Percentiles rank a stretch among this genome's conserved stretches.
phyloP scores from a whole-genome alignment of 257 asterid genomes.

The Rubia yunnanensis region DNA sequence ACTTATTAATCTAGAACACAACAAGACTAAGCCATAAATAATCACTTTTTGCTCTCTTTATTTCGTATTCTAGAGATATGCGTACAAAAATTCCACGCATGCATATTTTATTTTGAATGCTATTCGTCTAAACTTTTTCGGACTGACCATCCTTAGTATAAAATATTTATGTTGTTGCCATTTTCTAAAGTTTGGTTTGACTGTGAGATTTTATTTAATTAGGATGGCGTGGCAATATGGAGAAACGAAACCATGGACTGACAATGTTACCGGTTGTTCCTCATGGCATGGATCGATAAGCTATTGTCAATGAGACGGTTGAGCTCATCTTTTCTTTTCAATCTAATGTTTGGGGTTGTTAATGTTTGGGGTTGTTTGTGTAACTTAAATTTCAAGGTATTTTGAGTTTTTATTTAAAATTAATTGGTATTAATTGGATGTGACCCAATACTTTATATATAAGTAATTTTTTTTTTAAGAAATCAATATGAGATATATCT shows the following conservation, averaged over 20 bases:
- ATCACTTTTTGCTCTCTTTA: too few species aligned
- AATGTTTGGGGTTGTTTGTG: too few species aligned
- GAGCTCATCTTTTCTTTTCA: too few species aligned
- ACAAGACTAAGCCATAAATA: too few species aligned
- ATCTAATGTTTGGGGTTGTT: too few species aligned
- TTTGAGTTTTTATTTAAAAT: too few species aligned
- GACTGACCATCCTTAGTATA: background rate
- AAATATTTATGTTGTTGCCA: background rate
- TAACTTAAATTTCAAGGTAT: too few species aligned
- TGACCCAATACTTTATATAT: too few species aligned
- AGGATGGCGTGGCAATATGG: constrained; percentile 19
- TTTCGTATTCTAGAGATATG: background rate
- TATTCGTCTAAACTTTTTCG: background rate
- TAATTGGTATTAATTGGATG: too few species aligned
- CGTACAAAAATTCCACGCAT: background rate
- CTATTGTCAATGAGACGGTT: background rate
- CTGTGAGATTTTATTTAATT: background rate
- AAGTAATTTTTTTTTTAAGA: too few species aligned
- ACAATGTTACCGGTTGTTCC: constrained; percentile 7
- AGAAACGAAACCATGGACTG: constrained; percentile 2
- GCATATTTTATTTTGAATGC: background rate
- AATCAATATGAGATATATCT: too few species aligned
- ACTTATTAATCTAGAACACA: too few species aligned
- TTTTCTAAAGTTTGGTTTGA: background rate
- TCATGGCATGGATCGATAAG: constrained; percentile 9